phyloP scores from a whole-genome alignment of 805 yeast genomes.

The Kodamaea fukazawae region DNA sequence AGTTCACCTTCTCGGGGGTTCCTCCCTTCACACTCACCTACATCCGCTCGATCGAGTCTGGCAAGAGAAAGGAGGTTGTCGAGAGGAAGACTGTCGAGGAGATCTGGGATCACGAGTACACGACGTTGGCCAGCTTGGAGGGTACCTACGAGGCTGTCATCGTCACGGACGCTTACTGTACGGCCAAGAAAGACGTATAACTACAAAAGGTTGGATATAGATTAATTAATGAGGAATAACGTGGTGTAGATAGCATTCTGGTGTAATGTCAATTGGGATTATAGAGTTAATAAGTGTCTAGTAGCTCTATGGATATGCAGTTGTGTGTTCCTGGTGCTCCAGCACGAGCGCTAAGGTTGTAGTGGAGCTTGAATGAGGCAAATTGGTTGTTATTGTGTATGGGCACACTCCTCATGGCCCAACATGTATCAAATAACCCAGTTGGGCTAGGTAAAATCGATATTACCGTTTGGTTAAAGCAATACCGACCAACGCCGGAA shows the following conservation, averaged over 20 bases:
- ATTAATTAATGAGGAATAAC: background rate
- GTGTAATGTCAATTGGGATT: no score
- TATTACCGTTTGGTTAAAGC: no score
- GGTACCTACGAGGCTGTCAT: slow-evolving; percentile 94
- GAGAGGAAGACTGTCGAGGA: slow-evolving; percentile 64
- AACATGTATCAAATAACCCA: no score
- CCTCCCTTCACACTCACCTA: slow-evolving; percentile 91
- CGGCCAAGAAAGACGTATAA: slow-evolving; percentile 16
- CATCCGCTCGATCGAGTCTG: slow-evolving; percentile 59
- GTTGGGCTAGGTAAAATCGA: no score
- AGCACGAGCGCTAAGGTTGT: no score
- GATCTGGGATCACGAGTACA: slow-evolving; percentile 66
- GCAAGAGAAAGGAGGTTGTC: slow-evolving; percentile 28
- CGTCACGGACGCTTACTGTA: slow-evolving; percentile 82
- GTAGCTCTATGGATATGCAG: no score
- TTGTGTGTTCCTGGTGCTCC: no score
- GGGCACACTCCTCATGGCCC: no score
- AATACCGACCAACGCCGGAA: no score
- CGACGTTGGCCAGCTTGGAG: slow-evolving; percentile 75
- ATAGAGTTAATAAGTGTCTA: slow-evolving; percentile 4
- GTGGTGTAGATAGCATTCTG: no score
- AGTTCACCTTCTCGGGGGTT: slow-evolving; percentile 76
- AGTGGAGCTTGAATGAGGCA: no score
- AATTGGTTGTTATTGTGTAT: no score
- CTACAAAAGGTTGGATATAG: background rate